These are phyloP conservation scores for Hysterangium stoloniferum DNA, from an alignment of 768 basidiomycete genomes.

Conservation along the genomic window DNA sequence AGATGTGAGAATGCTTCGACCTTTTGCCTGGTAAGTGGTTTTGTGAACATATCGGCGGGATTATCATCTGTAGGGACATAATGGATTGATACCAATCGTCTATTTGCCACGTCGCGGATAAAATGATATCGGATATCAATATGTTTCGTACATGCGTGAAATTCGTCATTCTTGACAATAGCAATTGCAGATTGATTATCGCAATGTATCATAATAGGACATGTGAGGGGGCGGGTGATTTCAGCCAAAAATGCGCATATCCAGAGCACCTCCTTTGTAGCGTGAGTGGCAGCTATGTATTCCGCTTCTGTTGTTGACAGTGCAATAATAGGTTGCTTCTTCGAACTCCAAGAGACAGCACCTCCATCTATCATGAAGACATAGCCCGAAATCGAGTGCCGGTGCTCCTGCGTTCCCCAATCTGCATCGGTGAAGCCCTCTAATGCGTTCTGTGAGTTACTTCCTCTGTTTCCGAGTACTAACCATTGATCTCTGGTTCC, in stretches of 20 bases:
- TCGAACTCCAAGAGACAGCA: constrained; percentile 21
- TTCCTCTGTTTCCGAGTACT: constrained; percentile 13
- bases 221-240: constrained; percentile 20
- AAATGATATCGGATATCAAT: constrained; percentile 31
- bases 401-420: constrained; percentile 17
- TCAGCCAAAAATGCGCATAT: constrained; percentile 11
- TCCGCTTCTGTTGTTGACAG: no score
- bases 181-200: constrained; percentile 28
- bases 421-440: constrained; percentile 22
- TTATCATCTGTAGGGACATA: no score
- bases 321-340: no score
- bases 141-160: constrained; percentile 30
- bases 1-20: background rate
- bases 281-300: constrained; percentile 19
- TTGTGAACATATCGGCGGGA: no score
- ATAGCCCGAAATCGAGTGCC: constrained; percentile 28
- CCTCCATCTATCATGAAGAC: constrained; percentile 20
- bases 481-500: constrained; percentile 16
- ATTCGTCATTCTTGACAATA: constrained; percentile 22
- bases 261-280: constrained; percentile 14
- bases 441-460: constrained; percentile 1
- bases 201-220: constrained; percentile 7
- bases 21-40: no score
- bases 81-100: no score
- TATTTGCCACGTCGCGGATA: constrained; percentile 22